Evolutionary conservation across 495 filamentous ascomycete species (phyloP).

Genomic region (Aspergillus bridgeri): DNA sequence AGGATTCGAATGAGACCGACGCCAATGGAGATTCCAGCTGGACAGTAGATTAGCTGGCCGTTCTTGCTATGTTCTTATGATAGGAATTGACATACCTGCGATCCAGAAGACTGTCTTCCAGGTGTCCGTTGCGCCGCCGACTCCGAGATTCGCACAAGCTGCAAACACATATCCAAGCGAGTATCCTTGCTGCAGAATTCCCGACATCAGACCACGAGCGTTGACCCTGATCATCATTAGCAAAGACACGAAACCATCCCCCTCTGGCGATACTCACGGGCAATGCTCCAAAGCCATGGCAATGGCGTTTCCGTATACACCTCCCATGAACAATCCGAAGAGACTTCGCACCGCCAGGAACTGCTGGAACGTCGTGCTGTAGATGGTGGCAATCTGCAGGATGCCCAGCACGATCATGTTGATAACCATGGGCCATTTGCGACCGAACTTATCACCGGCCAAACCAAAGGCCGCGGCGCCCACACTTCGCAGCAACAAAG

Average conservation of each 20-base stretch:
- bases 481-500: constrained; percentile 64
- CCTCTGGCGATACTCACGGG: constrained; percentile 38
- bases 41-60: background rate
- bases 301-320: constrained; percentile 77
- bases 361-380: constrained; percentile 59
- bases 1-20: constrained; percentile 60
- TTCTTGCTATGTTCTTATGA: background rate
- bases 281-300: constrained; percentile 78
- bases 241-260: background rate
- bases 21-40: constrained; percentile 57
- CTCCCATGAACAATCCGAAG: constrained; percentile 82
- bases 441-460: constrained; percentile 69
- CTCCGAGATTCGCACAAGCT: constrained; percentile 64
- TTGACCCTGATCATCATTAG: constrained; percentile 32
- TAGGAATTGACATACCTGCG: constrained; percentile 28
- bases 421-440: constrained; percentile 76
- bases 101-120: constrained; percentile 67
- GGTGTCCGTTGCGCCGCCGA: constrained; percentile 51
- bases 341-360: constrained; percentile 68
- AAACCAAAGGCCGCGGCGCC: constrained; percentile 71
- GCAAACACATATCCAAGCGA: constrained; percentile 72
- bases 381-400: constrained; percentile 72
- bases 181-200: constrained; percentile 75
- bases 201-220: constrained; percentile 71
- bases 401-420: constrained; percentile 64